Evolutionary conservation across 352 stramenopile species (phyloP), one percentile per base, ranked within the genome.

Genomic region (Halophytophthora batemanensis): DNA sequence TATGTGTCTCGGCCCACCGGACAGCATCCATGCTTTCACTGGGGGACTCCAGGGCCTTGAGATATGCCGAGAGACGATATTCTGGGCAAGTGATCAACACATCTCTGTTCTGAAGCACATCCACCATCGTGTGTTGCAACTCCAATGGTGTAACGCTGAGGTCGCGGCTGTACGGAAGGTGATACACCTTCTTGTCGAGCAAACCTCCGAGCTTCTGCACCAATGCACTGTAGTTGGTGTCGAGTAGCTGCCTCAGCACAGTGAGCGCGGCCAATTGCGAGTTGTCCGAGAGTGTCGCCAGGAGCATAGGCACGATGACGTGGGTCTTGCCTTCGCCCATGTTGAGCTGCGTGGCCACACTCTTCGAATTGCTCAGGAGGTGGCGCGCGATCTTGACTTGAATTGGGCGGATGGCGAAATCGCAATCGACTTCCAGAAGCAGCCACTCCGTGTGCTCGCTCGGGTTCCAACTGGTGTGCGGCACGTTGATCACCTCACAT

Each of bases 261-360:
- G 33, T 38, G 2, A 38, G 33, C 15, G 33, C 11, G 3, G 33
- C 33, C 33, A 38, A 13, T 13, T 38, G 33, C 3, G 33, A 38
- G 6, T 38, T 38, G 33, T 38, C 33, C 10, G 33, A 22, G 82
- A 38, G 33, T 13, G 33, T 38, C 11, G 33, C 33, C 15, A 38
- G 64, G 8, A 90, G 58, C 73, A 90, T 86, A 14, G 78, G 78
- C 14, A 90, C 47, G 35, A 90, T 84, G 23, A 90, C 78, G 21
- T 74, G 52, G n/a, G 71, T 86, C 66, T 86, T 86, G 37, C 78
- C 78, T 18, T 69, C 55, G 0, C 75, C 78, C 75, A 86, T 87
- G 49, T 90, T 90, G 6, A 90, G 62, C 56, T 90, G 78, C 23
- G 71, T 71, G 15, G 86, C 67, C 40, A 66, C 53, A 34, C 71